Evolutionary conservation across 441 rosid species (phyloP).

Genomic region (Erodium chrysanthum): DNA sequence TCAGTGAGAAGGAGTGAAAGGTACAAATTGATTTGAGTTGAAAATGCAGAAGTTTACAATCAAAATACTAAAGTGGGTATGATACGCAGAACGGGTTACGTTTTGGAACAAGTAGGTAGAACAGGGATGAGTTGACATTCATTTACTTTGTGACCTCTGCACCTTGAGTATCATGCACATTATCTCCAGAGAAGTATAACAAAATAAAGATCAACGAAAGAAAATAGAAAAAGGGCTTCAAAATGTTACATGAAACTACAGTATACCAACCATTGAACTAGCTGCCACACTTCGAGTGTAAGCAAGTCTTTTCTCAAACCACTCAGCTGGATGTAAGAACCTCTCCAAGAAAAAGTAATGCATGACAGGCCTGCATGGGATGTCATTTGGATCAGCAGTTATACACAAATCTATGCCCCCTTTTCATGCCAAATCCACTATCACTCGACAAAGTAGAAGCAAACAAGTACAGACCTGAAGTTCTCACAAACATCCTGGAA

Average conservation of each 20-base stretch:
- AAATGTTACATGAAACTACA: constrained; percentile 11
- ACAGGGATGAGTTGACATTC: neutral
- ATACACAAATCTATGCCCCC: constrained; percentile 6
- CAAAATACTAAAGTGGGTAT: neutral
- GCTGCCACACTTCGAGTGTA: constrained; percentile 92
- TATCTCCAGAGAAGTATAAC: neutral
- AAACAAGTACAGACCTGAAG: constrained; percentile 57
- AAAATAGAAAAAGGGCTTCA: neutral
- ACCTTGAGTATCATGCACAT: neutral
- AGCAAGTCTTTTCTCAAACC: constrained; percentile 99
- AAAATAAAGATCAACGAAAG: neutral
- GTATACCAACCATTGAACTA: constrained; percentile 76
- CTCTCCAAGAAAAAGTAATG: constrained; percentile 91
- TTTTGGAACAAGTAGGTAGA: neutral
- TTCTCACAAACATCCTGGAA: constrained; percentile 74
- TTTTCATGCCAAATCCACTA: constrained; percentile 1
- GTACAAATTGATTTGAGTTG: neutral
- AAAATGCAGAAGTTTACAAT: neutral
- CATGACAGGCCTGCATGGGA: constrained; percentile 81
- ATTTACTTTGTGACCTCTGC: constrained; percentile 5
- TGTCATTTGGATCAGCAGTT: constrained; percentile 20
- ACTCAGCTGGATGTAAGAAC: constrained; percentile 83
- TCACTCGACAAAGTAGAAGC: constrained; percentile 7
- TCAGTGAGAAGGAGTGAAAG: neutral
- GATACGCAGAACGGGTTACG: neutral